Evolutionary conservation across 257 asterid genomes (phyloP).

Genomic region (Lavandula angustifolia): DNA sequence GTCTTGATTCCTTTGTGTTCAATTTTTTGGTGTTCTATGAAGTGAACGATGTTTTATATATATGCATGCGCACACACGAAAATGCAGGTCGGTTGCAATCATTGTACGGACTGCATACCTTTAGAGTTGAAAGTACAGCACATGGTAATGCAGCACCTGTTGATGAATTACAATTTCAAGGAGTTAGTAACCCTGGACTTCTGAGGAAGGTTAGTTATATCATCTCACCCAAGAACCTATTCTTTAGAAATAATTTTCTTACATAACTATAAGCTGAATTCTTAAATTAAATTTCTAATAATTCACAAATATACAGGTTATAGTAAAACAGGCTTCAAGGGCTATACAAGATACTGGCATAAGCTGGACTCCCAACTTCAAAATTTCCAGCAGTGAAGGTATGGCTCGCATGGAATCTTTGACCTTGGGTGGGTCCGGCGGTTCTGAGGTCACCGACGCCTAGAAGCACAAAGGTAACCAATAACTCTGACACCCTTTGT

Average conservation of each 20-base stretch:
- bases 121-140: constrained; percentile 68
- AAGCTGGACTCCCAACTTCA: constrained; percentile 43
- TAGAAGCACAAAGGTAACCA: constrained; percentile 54
- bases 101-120: constrained; percentile 58
- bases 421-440: constrained; percentile 55
- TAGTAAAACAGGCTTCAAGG: constrained; percentile 62
- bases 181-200: constrained; percentile 54
- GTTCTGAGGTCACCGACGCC: constrained; percentile 60
- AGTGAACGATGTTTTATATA: constrained; percentile 1
- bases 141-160: constrained; percentile 70
- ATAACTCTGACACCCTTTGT: constrained; percentile 14
- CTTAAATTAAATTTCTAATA: background rate
- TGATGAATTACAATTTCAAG: constrained; percentile 69
- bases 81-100: constrained; percentile 68
- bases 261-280: background rate
- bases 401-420: constrained; percentile 46
- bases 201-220: constrained; percentile 51
- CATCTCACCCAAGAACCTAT: background rate
- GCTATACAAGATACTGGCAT: constrained; percentile 44
- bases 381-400: constrained; percentile 45
- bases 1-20: constrained; percentile 3
- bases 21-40: background rate
- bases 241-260: background rate
- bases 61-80: background rate
- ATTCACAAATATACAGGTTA: constrained; percentile 39